Evolutionary conservation across 1,139 yeast species (phyloP), one percentile per base, ranked within the genome.

Genomic region (Nakaseomyces nivariensis): DNA sequence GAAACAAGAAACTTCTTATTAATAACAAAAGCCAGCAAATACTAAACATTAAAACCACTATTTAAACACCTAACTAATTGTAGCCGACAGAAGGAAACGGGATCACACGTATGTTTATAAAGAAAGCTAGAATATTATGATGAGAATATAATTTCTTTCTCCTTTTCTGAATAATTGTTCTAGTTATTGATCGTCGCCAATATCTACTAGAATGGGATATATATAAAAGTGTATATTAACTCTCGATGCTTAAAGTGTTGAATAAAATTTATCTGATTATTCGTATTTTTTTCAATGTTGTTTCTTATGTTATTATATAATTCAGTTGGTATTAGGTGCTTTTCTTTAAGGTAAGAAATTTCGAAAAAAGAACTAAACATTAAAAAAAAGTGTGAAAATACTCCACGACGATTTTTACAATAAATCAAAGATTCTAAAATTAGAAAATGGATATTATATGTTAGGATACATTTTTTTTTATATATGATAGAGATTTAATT

Each of bases 1-100:
- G 33, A 59, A 57, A 42, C 53, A 52, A 45, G 61, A 56, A 47
- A 50, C 51, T 11, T 51, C 44, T 51, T 41, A 41, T 34, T 41
- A 29, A 13, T 4, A 29, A 29, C 31, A 29, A 29, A 29, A 29
- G 22, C 22, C 22, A 17, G 22, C 22, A 17, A 17, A 17, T n/a
- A n/a, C 4, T 34, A 34, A 34, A 34, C 7, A 13, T 34, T 34
- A 34, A 29, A 29, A 29, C 22, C 22, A 17, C 22, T 17, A 17
- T 17, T 17, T 17, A 17, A 2, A 17, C 22, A 17, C 22, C 22
- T 17, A 17, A 17, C 22, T 17, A 17, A 17, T 17, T 17, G 22
- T 17, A 17, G 22, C 22, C 22, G 22, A 17, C 22, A 17, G 22
- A 17, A 17, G 22, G 22, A 3, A 17, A 17, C 22, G 22, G 22